Evolutionary conservation across 2,329 filamentous ascomycete species (phyloP), one percentile per base, ranked within the genome.

Genomic region (Leptographium procerum): DNA sequence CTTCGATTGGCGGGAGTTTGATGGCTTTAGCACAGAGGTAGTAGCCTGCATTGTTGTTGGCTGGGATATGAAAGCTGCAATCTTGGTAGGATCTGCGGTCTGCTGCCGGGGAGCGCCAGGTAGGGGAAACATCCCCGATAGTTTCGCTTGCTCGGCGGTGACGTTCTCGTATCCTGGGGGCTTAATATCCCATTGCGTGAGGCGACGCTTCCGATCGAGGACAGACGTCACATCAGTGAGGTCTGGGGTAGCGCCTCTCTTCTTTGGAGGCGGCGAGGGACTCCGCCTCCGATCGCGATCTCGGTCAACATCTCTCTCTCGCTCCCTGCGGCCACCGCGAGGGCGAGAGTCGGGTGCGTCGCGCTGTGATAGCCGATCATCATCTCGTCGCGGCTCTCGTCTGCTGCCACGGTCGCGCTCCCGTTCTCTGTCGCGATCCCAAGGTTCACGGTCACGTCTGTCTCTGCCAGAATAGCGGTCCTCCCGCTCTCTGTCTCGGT

Each of bases 101-200:
- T 96, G 91, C 71, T 96, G 91, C 65, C 94, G 85, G 57, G 94
- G 94, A 61, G 94, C 94, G 64, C 94, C 94, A 4, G 94, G 94
- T 52, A 99, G 83, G 61, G 95, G 91, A 77, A 99, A 99, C 94
- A 99, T 96, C 76, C 92, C 87, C 64, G 95, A 99, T 51, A 99
- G 81, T 77, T 99, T 99, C 55, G 94, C 95, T 72, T 99, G 95
- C 73, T 99, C 95, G 26, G 94, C 91, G 2, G 94, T 96, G 64
- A 99, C 92, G 72, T 94, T 95, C 69, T 99, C 95, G 69, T 99
- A 99, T 51, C 94, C 92, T 19, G 91, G 89, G 7, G 94, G 94
- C 75, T 99, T 99, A 72, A 99, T 96, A 71, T 99, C 95, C 94
- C 94, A 99, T 73, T 99, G 95, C 40, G 91, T 97, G 78, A 99